phyloP scores from a whole-genome alignment of 257 asterid genomes.

The Anisodus tanguticus region DNA sequence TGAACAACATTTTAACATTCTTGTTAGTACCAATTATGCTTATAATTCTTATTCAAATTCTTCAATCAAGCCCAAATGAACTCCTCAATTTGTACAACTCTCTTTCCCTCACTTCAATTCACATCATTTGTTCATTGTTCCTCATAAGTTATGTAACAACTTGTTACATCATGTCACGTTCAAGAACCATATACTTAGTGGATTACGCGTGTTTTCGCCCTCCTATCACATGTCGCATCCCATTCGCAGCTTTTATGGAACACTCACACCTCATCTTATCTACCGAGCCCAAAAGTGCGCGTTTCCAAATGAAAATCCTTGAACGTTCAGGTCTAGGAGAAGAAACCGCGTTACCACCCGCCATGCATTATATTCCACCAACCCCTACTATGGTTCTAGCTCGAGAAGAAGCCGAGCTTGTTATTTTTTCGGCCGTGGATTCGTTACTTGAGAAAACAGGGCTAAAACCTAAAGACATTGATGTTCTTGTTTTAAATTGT shows the following conservation, averaged over 20 bases:
- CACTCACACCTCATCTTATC: constrained; percentile 40
- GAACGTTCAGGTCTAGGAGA: constrained; percentile 69
- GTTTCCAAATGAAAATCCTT: constrained; percentile 60
- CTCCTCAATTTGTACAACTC: constrained; percentile 34
- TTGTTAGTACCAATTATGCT: constrained; percentile 40
- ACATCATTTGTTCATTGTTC: constrained; percentile 36
- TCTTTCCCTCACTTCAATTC: constrained; percentile 38
- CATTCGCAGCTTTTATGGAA: constrained; percentile 59
- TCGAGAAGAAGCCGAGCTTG: constrained; percentile 41
- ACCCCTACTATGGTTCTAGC: constrained; percentile 34
- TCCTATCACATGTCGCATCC: constrained; percentile 48
- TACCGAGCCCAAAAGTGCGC: constrained; percentile 51
- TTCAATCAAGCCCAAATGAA: constrained; percentile 36
- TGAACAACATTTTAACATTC: constrained; percentile 48
- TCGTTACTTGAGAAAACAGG: constrained; percentile 35
- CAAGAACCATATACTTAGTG: constrained; percentile 53
- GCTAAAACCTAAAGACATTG: constrained; percentile 40
- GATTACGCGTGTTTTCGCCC: constrained; percentile 66
- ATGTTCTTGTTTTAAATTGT: constrained; percentile 43
- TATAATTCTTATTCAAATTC: constrained; percentile 37
- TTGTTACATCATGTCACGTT: constrained; percentile 48
- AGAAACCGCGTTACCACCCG: constrained; percentile 54
- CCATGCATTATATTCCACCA: constrained; percentile 43
- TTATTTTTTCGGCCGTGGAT: constrained; percentile 39
- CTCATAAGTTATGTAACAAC: constrained; percentile 37